Conservation (phyloP, 75 land plant species). For the Pinus albicaulis region DNA sequence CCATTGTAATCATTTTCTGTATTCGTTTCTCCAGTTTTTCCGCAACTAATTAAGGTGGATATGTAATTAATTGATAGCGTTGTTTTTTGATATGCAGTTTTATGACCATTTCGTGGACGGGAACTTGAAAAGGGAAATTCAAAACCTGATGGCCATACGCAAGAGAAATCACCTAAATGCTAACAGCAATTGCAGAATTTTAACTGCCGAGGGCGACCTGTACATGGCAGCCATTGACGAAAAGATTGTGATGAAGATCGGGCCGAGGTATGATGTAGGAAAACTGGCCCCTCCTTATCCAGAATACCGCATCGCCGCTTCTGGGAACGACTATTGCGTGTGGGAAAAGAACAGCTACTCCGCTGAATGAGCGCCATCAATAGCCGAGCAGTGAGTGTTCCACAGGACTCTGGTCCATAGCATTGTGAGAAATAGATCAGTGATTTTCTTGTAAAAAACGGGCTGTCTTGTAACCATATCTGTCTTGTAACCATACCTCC, state of each 20-base stretch:
- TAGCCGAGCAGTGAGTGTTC: no score
- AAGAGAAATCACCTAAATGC: conserved; percentile 35
- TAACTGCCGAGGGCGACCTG: conserved; percentile 29
- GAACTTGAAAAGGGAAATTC: conserved; percentile 24
- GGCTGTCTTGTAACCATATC: no score
- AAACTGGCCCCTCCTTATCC: background rate
- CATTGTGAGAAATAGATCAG: no score
- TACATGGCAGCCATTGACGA: conserved; percentile 43
- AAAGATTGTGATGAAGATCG: conserved; percentile 32
- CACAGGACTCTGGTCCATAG: no score
- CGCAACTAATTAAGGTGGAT: no score
- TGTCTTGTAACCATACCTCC: no score
- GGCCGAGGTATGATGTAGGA: conserved; percentile 28
- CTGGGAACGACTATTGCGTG: background rate
- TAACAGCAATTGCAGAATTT: conserved; percentile 16
- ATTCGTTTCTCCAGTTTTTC: no score
- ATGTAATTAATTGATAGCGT: background rate
- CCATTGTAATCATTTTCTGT: conserved; percentile 16
- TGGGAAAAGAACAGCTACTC: conserved; percentile 3
- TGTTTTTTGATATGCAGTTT: conserved; percentile 26
- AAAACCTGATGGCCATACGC: conserved; percentile 11
- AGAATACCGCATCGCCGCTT: background rate
- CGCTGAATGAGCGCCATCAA: no score
- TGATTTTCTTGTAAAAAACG: no score
- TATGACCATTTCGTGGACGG: conserved; percentile 44